Evolutionary conservation across 495 filamentous ascomycete species (phyloP), one percentile per base, ranked within the genome.

Genomic region (Penicillium canariense): DNA sequence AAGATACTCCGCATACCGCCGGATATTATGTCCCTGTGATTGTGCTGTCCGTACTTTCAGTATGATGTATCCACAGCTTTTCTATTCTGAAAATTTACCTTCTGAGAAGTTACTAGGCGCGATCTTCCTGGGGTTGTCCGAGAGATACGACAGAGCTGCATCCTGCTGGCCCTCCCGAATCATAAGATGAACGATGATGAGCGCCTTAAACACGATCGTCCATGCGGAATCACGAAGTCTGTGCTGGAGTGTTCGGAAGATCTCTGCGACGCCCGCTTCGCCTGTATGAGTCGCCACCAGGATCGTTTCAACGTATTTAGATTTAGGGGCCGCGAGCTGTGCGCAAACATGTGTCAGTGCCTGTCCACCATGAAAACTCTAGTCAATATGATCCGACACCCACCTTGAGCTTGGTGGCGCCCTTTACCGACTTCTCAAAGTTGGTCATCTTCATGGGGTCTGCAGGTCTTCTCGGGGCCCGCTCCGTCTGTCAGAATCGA

Each of bases 241-340:
- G 65, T 88, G 84, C 63, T 95, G 90, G 22, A 99, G 73, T 26
- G 91, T 89, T 39, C 95, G 84, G 65, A 99, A 97, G 40, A 99
- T 88, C 71, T 99, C 94, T 38, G 87, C 95, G 43, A 99, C 91
- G 52, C 95, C 94, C 14, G 90, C 88, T 68, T 99, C 94, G 56
- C 94, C 94, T 4, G 90, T 84, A 71, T 97, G 91, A 28, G 94
- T 99, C 55, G 94, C 95, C 61, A 96, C 81, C 17, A 99, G 81
- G 67, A 99, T 96, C 65, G 96, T 90, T 69, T 99, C 95, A 75
- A 99, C 92, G 77, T 99, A 98, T 77, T 99, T 99, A 44, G 95
- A 93, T 77, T 99, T 99, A 20, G 94, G 94, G 54, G 94, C 88
- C 48, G 95, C 94, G 72, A 91, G 88, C 88, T 96, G 66, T 67